Conservation (phyloP, 1,284 basidiomycete species). For the Taiwanofungus camphoratus region DNA sequence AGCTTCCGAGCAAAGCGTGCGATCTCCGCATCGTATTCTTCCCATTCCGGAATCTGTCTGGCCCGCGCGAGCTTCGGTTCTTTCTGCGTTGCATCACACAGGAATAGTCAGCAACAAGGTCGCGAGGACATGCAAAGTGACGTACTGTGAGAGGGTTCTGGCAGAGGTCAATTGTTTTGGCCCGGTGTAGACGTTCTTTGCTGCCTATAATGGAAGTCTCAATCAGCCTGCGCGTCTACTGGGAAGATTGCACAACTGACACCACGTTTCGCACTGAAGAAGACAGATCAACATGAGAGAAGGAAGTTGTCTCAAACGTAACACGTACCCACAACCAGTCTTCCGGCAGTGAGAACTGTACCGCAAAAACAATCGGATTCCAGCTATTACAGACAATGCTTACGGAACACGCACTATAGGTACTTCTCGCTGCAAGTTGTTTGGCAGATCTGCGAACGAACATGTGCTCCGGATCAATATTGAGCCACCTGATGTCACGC, state of each 20-base stretch:
- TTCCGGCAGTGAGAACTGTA: slow-evolving; percentile 76
- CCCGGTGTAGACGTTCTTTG: slow-evolving; percentile 73
- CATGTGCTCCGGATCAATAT: neutral
- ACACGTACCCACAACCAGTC: slow-evolving; percentile 87
- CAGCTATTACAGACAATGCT: neutral
- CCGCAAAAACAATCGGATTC: slow-evolving; percentile 1
- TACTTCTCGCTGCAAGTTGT: slow-evolving; percentile 83
- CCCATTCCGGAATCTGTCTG: slow-evolving; percentile 96
- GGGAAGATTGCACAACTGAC: slow-evolving; percentile 37
- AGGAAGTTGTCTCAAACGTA: neutral
- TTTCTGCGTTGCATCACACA: slow-evolving; percentile 50
- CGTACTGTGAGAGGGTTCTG: slow-evolving; percentile 87
- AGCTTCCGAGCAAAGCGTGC: slow-evolving; percentile 66
- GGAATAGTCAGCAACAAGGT: neutral
- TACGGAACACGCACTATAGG: slow-evolving; percentile 65
- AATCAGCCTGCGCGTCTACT: neutral
- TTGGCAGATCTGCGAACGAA: slow-evolving; percentile 70
- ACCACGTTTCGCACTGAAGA: slow-evolving; percentile 79
- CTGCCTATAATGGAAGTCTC: slow-evolving; percentile 42
- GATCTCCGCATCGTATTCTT: slow-evolving; percentile 81
- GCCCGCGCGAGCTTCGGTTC: slow-evolving; percentile 94
- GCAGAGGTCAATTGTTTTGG: slow-evolving; percentile 90
- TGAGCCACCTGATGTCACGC: neutral
- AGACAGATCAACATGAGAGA: neutral
- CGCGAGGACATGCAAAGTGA: slow-evolving; percentile 11